Conservation (phyloP, 331 rosid species). For the Cydonia oblonga region DNA sequence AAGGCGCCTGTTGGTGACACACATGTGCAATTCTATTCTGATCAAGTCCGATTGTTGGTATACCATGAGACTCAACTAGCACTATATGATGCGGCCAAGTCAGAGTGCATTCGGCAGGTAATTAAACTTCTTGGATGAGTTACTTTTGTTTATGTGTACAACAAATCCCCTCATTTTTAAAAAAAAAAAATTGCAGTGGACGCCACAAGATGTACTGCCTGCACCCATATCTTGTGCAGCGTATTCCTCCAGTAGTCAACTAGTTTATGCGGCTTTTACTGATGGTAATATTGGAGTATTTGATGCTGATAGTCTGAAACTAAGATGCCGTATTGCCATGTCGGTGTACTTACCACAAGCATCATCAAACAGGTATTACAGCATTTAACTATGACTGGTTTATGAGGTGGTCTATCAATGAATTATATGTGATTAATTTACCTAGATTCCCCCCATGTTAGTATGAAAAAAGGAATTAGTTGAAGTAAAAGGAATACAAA, state of each 20-base stretch:
- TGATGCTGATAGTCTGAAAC: conserved; percentile 14
- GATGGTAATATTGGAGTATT: conserved; percentile 20
- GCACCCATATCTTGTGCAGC: conserved; percentile 16
- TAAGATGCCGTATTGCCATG: conserved; percentile 14
- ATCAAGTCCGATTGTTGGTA: conserved; percentile 15
- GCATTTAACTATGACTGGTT: background rate
- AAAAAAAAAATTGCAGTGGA: conserved; percentile 5
- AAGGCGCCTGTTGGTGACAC: conserved; percentile 11
- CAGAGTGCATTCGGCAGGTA: conserved; percentile 37
- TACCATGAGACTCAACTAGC: conserved; percentile 21
- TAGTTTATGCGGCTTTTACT: conserved; percentile 9
- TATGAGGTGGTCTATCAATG: background rate
- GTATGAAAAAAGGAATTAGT: background rate
- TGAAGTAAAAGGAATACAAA: background rate
- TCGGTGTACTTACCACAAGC: conserved; percentile 12
- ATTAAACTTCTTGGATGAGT: background rate
- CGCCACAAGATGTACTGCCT: conserved; percentile 12
- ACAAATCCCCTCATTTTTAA: background rate
- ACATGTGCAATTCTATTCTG: conserved; percentile 14
- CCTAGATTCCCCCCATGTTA: background rate
- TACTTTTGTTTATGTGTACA: background rate
- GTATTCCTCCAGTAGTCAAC: conserved; percentile 12
- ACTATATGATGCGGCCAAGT: conserved; percentile 17
- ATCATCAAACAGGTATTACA: conserved; percentile 7
- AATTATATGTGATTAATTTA: background rate